Evolutionary conservation across 495 filamentous ascomycete species (phyloP).

Genomic region (Annulohypoxylon nitens): DNA sequence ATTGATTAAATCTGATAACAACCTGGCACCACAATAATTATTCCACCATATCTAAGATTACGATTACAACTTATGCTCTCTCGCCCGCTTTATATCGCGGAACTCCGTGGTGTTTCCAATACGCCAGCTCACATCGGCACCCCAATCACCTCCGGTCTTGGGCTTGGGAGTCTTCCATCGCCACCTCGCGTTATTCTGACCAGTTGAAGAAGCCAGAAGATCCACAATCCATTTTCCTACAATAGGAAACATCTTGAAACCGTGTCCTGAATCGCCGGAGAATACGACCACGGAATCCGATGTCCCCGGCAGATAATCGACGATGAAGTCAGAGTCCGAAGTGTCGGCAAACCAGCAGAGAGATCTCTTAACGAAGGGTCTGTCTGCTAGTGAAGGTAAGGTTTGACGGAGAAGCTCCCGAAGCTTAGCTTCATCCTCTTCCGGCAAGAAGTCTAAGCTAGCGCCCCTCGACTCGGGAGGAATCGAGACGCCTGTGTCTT

Average conservation of each 20-base stretch:
- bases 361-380: constrained; percentile 60
- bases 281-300: constrained; percentile 56
- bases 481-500: constrained; percentile 13
- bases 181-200: constrained; percentile 58
- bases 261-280: constrained; percentile 65
- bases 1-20: not conserved
- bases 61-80: not conserved
- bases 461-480: constrained; percentile 43
- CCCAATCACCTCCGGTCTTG: constrained; percentile 14
- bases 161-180: constrained; percentile 55
- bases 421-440: constrained; percentile 61
- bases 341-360: constrained; percentile 70
- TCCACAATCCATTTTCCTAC: constrained; percentile 61
- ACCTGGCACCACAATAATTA: not conserved
- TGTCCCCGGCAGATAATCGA: constrained; percentile 64
- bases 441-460: constrained; percentile 58
- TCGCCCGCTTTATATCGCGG: constrained; percentile 7
- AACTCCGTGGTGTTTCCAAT: constrained; percentile 2
- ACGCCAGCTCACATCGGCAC: constrained; percentile 18
- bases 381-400: constrained; percentile 61
- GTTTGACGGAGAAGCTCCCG: constrained; percentile 60
- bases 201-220: constrained; percentile 51
- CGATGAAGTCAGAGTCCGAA: constrained; percentile 65
- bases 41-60: not conserved
- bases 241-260: constrained; percentile 68